phyloP scores from a whole-genome alignment of 768 basidiomycete genomes.

The Hebeloma cylindrosporum region DNA sequence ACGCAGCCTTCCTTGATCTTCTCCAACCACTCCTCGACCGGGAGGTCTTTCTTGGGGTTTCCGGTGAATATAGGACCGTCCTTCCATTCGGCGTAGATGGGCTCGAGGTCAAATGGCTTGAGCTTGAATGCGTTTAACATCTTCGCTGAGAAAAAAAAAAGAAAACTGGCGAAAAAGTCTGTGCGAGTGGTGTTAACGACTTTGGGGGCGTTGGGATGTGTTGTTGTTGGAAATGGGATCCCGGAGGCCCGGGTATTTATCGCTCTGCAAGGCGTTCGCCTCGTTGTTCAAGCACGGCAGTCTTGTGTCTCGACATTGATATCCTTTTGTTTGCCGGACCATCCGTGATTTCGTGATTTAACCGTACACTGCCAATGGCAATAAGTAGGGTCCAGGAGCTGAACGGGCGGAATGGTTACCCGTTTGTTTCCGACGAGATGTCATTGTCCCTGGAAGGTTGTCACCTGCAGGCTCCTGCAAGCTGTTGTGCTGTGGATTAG shows the following conservation, averaged over 20 bases:
- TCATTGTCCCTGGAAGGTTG: not conserved
- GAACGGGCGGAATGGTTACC: not conserved
- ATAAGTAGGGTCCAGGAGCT: too few species aligned
- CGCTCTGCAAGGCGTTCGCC: constrained; percentile 2
- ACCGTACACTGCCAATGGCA: too few species aligned
- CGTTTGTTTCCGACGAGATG: constrained; percentile 1
- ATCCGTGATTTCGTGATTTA: not conserved
- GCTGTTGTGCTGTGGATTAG: not conserved
- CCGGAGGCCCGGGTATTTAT: constrained; percentile 1
- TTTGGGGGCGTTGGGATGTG: not conserved
- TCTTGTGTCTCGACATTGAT: not conserved
- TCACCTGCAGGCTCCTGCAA: not conserved
- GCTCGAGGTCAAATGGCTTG: constrained; percentile 74
- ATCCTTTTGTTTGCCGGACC: not conserved
- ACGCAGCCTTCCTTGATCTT: constrained; percentile 71
- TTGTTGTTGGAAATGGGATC: not conserved
- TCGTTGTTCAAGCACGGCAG: constrained; percentile 18
- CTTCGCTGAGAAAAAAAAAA: too few species aligned
- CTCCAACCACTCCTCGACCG: constrained; percentile 73
- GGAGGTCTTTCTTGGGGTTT: constrained; percentile 64
- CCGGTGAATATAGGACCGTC: constrained; percentile 68
- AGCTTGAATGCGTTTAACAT: constrained; percentile 80
- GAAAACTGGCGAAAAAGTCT: not conserved
- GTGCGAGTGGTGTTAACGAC: not conserved
- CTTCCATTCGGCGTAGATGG: constrained; percentile 63